A percentile compares a stretch with the other conserved stretches of the same genome.
These are phyloP conservation scores for Microcyclospora pomicola DNA, from an alignment of 2,329 filamentous ascomycete species.

Conservation along the genomic window DNA sequence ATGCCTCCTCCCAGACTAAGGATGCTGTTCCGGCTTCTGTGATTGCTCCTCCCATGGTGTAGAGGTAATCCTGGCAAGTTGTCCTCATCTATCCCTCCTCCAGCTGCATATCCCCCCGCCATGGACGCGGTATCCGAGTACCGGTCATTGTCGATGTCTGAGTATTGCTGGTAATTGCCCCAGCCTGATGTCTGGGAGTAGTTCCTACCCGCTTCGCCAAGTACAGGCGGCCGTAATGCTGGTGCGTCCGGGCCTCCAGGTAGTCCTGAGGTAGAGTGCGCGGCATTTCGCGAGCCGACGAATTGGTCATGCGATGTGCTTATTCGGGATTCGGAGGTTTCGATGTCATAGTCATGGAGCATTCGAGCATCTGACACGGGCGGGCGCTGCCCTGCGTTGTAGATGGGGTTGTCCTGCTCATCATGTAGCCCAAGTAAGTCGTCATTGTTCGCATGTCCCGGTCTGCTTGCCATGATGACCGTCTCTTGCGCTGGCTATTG, in stretches of 20 bases:
- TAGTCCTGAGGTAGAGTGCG: slow-evolving; percentile 32
- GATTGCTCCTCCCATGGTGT: slow-evolving; percentile 34
- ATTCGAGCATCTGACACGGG: slow-evolving; percentile 72
- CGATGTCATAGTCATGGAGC: slow-evolving; percentile 58
- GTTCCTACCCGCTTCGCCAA: slow-evolving; percentile 26
- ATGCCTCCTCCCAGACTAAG: slow-evolving; percentile 75
- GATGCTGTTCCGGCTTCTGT: slow-evolving; percentile 68
- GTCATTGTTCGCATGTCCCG: slow-evolving; percentile 31
- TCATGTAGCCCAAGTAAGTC: slow-evolving; percentile 55
- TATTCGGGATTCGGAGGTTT: slow-evolving; percentile 52
- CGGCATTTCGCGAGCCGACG: slow-evolving; percentile 44
- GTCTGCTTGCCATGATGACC: slow-evolving; percentile 37
- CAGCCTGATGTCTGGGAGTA: slow-evolving; percentile 70
- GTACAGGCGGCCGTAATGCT: slow-evolving; percentile 23
- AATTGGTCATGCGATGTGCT: slow-evolving; percentile 94
- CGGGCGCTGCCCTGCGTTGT: slow-evolving; percentile 62
- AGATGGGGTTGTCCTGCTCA: slow-evolving; percentile 47
- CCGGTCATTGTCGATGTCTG: slow-evolving; percentile 72
- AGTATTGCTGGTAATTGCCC: slow-evolving; percentile 82
- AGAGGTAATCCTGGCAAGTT: slow-evolving; percentile 35
- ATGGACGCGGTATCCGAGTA: slow-evolving; percentile 45
- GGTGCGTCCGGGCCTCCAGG: slow-evolving; percentile 30
- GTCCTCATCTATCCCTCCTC: slow-evolving; percentile 44
- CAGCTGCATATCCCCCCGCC: slow-evolving; percentile 49
- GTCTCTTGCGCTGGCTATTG: too few relatives aligned